Evolutionary conservation across 495 filamentous ascomycete genomes (phyloP).

Genomic region (Sordaria brevicollis): DNA sequence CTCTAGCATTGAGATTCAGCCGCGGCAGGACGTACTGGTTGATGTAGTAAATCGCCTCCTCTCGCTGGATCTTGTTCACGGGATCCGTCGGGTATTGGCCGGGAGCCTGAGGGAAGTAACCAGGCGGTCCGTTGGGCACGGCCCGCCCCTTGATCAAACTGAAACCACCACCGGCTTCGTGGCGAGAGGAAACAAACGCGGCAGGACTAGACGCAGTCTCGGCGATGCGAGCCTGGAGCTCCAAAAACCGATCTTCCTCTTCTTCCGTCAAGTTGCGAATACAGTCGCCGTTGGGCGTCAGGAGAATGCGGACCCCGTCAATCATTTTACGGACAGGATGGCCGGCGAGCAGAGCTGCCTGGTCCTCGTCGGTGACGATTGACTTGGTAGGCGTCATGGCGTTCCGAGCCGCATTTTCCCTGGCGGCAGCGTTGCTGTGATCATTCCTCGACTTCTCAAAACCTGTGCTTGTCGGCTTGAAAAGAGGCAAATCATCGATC

Average conservation of each 20-base stretch:
- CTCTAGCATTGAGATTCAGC: constrained; percentile 32
- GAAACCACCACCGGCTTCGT: constrained; percentile 37
- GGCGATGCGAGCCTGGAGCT: constrained; percentile 54
- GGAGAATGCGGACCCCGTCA: constrained; percentile 46
- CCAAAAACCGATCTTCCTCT: constrained; percentile 68
- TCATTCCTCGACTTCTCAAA: constrained; percentile 15
- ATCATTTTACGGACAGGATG: constrained; percentile 39
- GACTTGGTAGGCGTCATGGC: constrained; percentile 29
- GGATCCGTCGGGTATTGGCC: constrained; percentile 37
- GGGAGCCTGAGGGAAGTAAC: constrained; percentile 36
- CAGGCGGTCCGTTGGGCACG: constrained; percentile 44
- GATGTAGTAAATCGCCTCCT: constrained; percentile 54
- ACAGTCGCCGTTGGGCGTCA: constrained; percentile 71
- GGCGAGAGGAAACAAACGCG: constrained; percentile 36
- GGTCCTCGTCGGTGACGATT: constrained; percentile 42
- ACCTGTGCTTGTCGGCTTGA: constrained; percentile 14
- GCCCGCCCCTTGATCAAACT: constrained; percentile 45
- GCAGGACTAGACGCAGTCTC: constrained; percentile 31
- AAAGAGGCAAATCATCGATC: constrained; percentile 24
- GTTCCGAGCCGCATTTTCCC: constrained; percentile 6
- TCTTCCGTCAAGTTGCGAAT: constrained; percentile 64
- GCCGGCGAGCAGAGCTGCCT: constrained; percentile 35
- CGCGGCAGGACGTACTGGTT: constrained; percentile 55
- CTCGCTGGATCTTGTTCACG: constrained; percentile 46
- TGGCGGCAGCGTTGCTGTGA: not conserved